A percentile compares a stretch with the other conserved stretches of the same genome.
Evolutionary conservation across 768 basidiomycete species (phyloP).

Genomic region (Termitomyces sp.): DNA sequence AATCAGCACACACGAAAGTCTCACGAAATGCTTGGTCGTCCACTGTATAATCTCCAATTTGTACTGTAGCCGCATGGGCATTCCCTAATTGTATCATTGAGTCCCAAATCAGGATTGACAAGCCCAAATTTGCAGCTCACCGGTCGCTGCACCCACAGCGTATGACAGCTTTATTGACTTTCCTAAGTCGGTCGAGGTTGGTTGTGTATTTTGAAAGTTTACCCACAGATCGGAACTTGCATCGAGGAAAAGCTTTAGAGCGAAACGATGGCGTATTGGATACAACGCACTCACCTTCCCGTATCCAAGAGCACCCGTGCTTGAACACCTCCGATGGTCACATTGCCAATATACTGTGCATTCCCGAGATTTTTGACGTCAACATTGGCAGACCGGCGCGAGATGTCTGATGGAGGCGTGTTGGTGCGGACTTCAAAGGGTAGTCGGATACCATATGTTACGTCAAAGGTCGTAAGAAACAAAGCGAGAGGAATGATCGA

Average conservation of each 20-base stretch:
- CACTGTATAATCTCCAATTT: constrained; percentile 53
- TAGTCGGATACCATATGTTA: constrained; percentile 30
- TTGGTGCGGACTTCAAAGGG: constrained; percentile 32
- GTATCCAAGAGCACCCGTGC: constrained; percentile 69
- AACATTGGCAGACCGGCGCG: constrained; percentile 28
- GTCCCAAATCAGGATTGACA: not conserved
- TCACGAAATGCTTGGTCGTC: constrained; percentile 62
- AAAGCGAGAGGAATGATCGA: constrained; percentile 39
- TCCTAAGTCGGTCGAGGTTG: constrained; percentile 50
- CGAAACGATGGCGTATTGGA: not conserved
- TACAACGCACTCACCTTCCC: constrained; percentile 48
- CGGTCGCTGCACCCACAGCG: constrained; percentile 61
- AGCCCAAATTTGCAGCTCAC: constrained; percentile 25
- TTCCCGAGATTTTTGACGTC: constrained; percentile 63
- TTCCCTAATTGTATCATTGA: constrained; percentile 33
- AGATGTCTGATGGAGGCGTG: constrained; percentile 18
- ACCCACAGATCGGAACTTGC: constrained; percentile 76
- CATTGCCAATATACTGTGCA: constrained; percentile 65
- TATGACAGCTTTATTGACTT: constrained; percentile 52
- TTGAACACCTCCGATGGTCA: constrained; percentile 55
- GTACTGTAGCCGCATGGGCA: constrained; percentile 44
- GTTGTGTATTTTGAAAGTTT: constrained; percentile 36
- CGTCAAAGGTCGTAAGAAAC: constrained; percentile 30
- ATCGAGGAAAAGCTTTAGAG: not conserved
- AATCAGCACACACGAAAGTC: constrained; percentile 17